phyloP scores from a whole-genome alignment of 1,139 yeast species.

The Protomyces inouyei region DNA sequence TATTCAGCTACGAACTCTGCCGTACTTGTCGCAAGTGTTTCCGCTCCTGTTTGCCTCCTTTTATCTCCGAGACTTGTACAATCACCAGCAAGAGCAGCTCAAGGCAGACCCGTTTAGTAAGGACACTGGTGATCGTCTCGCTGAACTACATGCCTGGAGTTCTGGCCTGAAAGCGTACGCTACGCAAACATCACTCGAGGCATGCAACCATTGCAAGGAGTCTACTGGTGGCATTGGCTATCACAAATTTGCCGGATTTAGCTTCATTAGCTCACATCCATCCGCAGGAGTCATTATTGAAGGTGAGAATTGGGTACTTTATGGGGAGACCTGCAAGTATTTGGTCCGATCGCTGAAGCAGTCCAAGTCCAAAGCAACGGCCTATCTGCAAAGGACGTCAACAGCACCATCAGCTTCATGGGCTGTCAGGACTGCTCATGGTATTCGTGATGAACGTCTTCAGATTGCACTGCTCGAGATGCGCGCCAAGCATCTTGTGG shows the following conservation, averaged over 20 bases:
- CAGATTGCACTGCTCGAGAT: slow-evolving; percentile 11
- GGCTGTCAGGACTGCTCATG: background rate
- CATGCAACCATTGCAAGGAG: slow-evolving; percentile 19
- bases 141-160: slow-evolving; percentile 25
- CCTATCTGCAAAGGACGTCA: background rate
- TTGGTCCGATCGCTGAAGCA: slow-evolving; percentile 11
- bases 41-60: slow-evolving; percentile 68
- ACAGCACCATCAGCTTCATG: background rate
- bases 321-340: slow-evolving; percentile 25
- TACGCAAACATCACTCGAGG: slow-evolving; percentile 22
- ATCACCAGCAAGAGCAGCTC: slow-evolving; percentile 46
- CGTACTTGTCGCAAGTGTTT: slow-evolving; percentile 48
- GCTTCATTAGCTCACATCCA: slow-evolving; percentile 22
- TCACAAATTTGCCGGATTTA: slow-evolving; percentile 23
- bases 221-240: slow-evolving; percentile 21
- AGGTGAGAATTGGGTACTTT: slow-evolving; percentile 23
- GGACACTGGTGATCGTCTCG: slow-evolving; percentile 20
- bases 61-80: slow-evolving; percentile 54
- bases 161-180: slow-evolving; percentile 26
- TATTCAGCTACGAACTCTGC: slow-evolving; percentile 20
- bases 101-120: slow-evolving; percentile 29
- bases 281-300: slow-evolving; percentile 25
- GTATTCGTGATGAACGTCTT: background rate
- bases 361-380: slow-evolving; percentile 12
- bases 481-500: slow-evolving; percentile 13